These are phyloP conservation scores for Heterococcus sp. DNA, from an alignment of 108 stramenopile genomes.

Conservation along the genomic window DNA sequence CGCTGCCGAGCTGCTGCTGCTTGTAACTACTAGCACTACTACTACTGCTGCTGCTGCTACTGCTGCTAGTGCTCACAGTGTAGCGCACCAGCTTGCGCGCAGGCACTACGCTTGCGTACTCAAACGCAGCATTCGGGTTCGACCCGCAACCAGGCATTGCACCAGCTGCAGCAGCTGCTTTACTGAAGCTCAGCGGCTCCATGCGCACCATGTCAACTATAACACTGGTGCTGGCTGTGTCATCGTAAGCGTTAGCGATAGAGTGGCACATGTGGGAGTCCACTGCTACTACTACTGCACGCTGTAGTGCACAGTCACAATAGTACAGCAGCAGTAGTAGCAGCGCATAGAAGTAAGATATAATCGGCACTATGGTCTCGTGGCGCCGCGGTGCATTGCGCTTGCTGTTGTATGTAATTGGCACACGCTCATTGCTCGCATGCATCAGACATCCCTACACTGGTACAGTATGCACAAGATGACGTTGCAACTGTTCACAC, in stretches of 20 bases:
- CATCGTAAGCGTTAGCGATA: neutral
- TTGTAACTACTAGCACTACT: neutral
- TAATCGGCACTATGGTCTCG: too few species aligned
- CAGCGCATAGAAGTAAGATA: too few species aligned
- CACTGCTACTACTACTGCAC: too few species aligned
- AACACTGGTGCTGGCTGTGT: neutral
- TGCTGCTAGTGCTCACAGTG: neutral
- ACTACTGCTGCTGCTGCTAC: neutral
- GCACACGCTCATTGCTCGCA: too few species aligned
- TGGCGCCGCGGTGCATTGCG: too few species aligned
- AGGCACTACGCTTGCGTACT: neutral
- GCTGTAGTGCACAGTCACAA: too few species aligned
- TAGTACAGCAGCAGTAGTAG: too few species aligned
- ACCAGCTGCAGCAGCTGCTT: neutral
- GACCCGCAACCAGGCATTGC: neutral
- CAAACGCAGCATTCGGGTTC: neutral
- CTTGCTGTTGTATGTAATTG: too few species aligned
- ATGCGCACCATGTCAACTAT: constrained; percentile 1
- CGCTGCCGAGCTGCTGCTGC: too few species aligned
- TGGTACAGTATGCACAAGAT: too few species aligned
- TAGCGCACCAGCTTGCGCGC: neutral
- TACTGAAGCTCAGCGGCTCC: neutral
- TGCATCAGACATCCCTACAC: too few species aligned
- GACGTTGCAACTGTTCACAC: too few species aligned
- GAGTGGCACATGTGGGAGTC: neutral